A percentile compares a stretch with the other conserved stretches of the same genome.
phyloP scores from a whole-genome alignment of 2,329 filamentous ascomycete genomes.

The Orbilia ellipsospora region DNA sequence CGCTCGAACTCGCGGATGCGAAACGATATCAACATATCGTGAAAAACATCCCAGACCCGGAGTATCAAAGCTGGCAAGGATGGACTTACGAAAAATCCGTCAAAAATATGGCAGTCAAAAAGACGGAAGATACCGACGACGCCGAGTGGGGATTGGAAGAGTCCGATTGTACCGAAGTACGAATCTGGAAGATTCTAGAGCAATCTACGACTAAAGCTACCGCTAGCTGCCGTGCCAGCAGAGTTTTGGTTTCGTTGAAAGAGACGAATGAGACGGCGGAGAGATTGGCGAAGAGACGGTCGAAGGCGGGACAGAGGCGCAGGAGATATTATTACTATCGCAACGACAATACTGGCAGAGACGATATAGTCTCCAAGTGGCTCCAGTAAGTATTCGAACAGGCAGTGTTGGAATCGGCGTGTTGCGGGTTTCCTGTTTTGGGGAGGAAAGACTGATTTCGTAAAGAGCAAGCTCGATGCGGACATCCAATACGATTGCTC shows the following conservation, averaged over 20 bases:
- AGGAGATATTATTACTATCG: conserved; percentile 15
- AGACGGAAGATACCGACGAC: not conserved
- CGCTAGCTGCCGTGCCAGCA: not conserved
- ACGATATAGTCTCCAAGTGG: conserved; percentile 32
- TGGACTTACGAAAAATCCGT: conserved; percentile 15
- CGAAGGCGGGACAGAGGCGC: conserved; percentile 7
- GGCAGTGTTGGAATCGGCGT: conserved; percentile 11
- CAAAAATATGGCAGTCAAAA: conserved; percentile 4
- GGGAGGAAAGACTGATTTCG: conserved; percentile 1
- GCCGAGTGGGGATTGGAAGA: conserved; percentile 14
- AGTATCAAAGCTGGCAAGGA: conserved; percentile 17
- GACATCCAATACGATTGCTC: not conserved
- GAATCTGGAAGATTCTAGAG: conserved; percentile 40
- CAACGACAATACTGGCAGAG: not conserved
- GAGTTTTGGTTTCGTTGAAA: conserved; percentile 43
- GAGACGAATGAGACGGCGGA: conserved; percentile 49
- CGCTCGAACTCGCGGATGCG: conserved; percentile 56
- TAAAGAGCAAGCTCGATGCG: not conserved
- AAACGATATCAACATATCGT: conserved; percentile 47
- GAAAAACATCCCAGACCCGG: conserved; percentile 14
- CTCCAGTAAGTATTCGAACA: conserved; percentile 9
- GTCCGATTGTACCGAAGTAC: conserved; percentile 8
- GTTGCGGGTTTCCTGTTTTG: conserved; percentile 3
- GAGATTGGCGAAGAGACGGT: conserved; percentile 39
- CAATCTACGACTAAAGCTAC: conserved; percentile 16